These are phyloP conservation scores for Ascochyta koolunga DNA, from an alignment of 2,329 filamentous ascomycete genomes.

Conservation along the genomic window DNA sequence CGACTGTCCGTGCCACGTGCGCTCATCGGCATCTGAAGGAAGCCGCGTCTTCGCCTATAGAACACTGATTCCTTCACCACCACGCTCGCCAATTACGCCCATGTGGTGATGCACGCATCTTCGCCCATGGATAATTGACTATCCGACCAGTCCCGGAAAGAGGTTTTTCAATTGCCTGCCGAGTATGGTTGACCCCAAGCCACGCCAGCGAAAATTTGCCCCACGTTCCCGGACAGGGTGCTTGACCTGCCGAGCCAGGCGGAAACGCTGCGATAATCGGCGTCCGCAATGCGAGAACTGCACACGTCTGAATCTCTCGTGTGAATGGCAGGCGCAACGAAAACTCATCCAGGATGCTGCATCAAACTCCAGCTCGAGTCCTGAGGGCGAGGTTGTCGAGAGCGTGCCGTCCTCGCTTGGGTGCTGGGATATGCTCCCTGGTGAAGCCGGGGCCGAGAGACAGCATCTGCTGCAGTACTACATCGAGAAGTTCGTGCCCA, in stretches of 20 bases:
- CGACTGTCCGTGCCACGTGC: slow-evolving; percentile 15
- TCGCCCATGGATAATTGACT: slow-evolving; percentile 17
- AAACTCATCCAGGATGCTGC: slow-evolving; percentile 24
- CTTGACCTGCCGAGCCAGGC: slow-evolving; percentile 42
- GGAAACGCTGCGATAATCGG: slow-evolving; percentile 44
- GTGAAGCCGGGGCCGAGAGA: slow-evolving; percentile 31
- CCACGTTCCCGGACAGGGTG: slow-evolving; percentile 46
- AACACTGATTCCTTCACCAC: slow-evolving; percentile 11
- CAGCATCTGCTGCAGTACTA: slow-evolving; percentile 45
- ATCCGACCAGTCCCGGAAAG: slow-evolving; percentile 11
- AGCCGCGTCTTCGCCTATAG: slow-evolving; percentile 11
- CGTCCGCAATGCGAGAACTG: slow-evolving; percentile 45
- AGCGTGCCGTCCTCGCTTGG: slow-evolving; percentile 32
- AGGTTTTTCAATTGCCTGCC: slow-evolving; percentile 15
- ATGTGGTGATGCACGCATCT: slow-evolving; percentile 5
- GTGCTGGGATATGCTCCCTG: slow-evolving; percentile 39
- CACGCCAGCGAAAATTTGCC: slow-evolving; percentile 46
- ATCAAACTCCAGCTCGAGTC: slow-evolving; percentile 16
- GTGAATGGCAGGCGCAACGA: slow-evolving; percentile 44
- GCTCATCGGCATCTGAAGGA: slow-evolving; percentile 10
- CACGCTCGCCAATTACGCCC: slow-evolving; percentile 8
- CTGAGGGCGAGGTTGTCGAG: slow-evolving; percentile 21
- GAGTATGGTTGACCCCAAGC: slow-evolving; percentile 41
- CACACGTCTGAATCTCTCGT: slow-evolving; percentile 42
- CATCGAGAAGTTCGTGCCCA: slow-evolving; percentile 44